A percentile compares a stretch with the other conserved stretches of the same genome.
Conservation (phyloP, 2,329 filamentous ascomycete species). For the Colletotrichum plurivorum region DNA sequence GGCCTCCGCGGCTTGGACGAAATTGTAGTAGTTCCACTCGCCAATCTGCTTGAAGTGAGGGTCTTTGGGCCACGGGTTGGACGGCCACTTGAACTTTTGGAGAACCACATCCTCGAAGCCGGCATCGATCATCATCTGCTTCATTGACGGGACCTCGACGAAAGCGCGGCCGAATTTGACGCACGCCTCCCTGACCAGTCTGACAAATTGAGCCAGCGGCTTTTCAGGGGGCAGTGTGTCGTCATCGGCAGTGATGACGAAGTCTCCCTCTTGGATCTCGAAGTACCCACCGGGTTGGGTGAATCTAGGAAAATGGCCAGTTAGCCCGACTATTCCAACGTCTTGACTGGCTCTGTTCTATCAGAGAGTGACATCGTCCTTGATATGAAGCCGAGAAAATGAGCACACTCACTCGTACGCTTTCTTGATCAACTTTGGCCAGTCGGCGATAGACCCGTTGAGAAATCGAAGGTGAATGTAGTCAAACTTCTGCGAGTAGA, state of each 20-base stretch:
- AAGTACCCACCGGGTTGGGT: slow-evolving; percentile 64
- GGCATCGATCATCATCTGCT: slow-evolving; percentile 43
- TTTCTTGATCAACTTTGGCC: slow-evolving; percentile 60
- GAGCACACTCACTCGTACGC: slow-evolving; percentile 52
- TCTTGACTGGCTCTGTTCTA: too few relatives aligned
- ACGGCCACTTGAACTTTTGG: slow-evolving; percentile 47
- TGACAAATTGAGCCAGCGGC: slow-evolving; percentile 43
- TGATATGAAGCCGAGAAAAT: too few relatives aligned
- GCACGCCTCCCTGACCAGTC: slow-evolving; percentile 27
- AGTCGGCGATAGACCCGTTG: slow-evolving; percentile 67
- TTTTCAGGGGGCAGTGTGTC: slow-evolving; percentile 47
- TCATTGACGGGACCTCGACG: slow-evolving; percentile 41
- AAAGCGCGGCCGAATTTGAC: slow-evolving; percentile 46
- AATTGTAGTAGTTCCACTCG: slow-evolving; percentile 42
- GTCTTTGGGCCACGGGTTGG: slow-evolving; percentile 50
- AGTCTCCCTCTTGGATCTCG: slow-evolving; percentile 59
- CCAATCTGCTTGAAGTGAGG: slow-evolving; percentile 49
- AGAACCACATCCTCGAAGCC: slow-evolving; percentile 51
- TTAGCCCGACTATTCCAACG: too few relatives aligned
- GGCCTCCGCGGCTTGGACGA: slow-evolving; percentile 49
- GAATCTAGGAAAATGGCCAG: slow-evolving; percentile 46
- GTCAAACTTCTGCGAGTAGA: slow-evolving; percentile 63
- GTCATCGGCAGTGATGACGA: slow-evolving; percentile 57
- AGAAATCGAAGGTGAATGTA: slow-evolving; percentile 71
- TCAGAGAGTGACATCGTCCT: too few relatives aligned